Base-by-base conservation (phyloP, 495 filamentous ascomycete genomes). In the Astrocystis sublimbata region DNA sequence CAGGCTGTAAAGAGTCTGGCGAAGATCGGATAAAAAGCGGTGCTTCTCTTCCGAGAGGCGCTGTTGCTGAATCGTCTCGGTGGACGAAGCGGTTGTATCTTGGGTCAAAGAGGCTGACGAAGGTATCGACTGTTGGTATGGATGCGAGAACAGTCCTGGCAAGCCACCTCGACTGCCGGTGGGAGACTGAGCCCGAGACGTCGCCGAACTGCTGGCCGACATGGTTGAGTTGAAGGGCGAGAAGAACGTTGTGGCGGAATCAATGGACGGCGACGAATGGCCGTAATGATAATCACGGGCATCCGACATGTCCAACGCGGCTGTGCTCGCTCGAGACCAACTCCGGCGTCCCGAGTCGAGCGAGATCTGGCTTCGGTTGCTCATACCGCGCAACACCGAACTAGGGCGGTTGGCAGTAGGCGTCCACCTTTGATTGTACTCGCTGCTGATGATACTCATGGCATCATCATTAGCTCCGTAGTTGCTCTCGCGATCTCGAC, bases 171-270 rank as follows among this genome's bases (percentile, higher is more conserved):
- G 68, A 58, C 82, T 85, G 1, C 82, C 81, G 17, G 81, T 82
- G 3, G 83, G 83, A 13, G 83, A 85, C 43, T 83, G 81, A 12
- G 79, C 77, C 74, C 75, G 81, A 67, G 68, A 85, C 43, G 74
- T 82, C 1, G 86, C 83, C 8, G 82, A 79, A 65, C 84, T 88
- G 15, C 81, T 79, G 12, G 84, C 85, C 33, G 85, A 85, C 63
- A 87, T 78, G 28, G 85, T 83, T 47, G 78, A 78, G 42, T 91
- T 86, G 58, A 92, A 89, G 0, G 90, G 89, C 4, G 92, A 94
- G 91, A 91, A 97, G 73, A 93, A 96, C 0, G 92, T 94, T 17
- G 88, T 87, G 50, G 83, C 84, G 4, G 91, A 89, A 70, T 93
- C 92, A 49, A 90, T 88, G 1, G 88, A 88, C 53, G 91, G 80